Evolutionary conservation across 768 basidiomycete species (phyloP), one percentile per base, ranked within the genome.

Genomic region (Suillus weaverae): DNA sequence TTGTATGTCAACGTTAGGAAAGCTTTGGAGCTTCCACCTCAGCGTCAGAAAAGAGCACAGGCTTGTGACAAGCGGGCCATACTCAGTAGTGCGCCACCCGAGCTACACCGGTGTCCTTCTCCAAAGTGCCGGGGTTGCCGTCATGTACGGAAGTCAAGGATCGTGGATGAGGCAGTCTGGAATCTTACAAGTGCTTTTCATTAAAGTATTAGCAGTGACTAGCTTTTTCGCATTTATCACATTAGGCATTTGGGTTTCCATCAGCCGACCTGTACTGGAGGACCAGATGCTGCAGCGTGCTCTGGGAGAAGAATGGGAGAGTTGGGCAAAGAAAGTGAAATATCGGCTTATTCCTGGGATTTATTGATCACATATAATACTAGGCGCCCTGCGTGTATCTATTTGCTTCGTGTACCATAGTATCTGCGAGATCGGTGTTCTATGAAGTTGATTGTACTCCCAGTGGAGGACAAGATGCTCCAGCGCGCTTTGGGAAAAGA

Each of bases 1-100:
- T 36, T 76, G 77, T 57, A 73, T 69, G 46, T 65, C 64, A 30
- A 60, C 63, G 4, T 64, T 77, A 3, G 76, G 72, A 5, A 55
- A 54, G 14, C 61, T 64, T 32, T 77, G 74, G 70, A 77, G 72
- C 9, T 76, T 73, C 53, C 66, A 69, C 32, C 67, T 75, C 26
- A 69, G 67, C 41, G 61, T 76, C 43, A 69, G 69, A 8, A 60
- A 59, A 35, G 57, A 65, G 9, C 76, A 76, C 66, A 65, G 57
- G 81, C 70, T 71, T 33, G 54, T 71, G 36, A 72, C 70, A 2
- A 57, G 30, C 5, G 70, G 71, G 7, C 71, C 71, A n/a, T 72
- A 72, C 61, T 60, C 67, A 20, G 30, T 71, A 54, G 71, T 72
- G 32, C 70, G 71, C 30, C 71, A 72, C 46, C 71, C 71, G 8